Evolutionary conservation across 129 eudicot species (phyloP), one percentile per base, ranked within the genome.

Genomic region (Pseudognaphalium luteoalbum): DNA sequence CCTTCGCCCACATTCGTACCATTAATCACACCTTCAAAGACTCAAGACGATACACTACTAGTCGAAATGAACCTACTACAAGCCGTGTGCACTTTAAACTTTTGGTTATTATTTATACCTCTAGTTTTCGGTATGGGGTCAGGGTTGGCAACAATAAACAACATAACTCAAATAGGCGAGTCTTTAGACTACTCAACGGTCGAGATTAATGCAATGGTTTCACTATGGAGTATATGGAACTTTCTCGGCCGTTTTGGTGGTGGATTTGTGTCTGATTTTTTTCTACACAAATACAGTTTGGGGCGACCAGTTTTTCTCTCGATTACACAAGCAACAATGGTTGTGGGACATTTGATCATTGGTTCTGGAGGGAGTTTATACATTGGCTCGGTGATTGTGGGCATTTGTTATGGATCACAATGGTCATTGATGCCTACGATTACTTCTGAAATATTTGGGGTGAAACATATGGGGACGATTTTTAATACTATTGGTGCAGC

Each of bases 341-440:
- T 86, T 1, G 84, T 32, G 0, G 97, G 98, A 47, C 91, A 94
- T 73, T 22, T 91, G 22, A 79, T 89, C 29, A 86, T 94, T 1
- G 97, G 91, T 0, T 87, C 84, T 28, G 91, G 96, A 29, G 97
- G 98, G 33, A 94, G 86, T 76, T 74, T 94, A 39, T 94, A 87
- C 34, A 41, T 91, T 16, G 93, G 93, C 6, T 82, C 98, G 2
- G 79, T 94, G 7, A 78, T 94, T 6, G 93, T 91, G 3, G 97
- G 96, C 11, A 69, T 94, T 35, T 91, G 98, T 52, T 89, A 94
- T 29, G 97, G 98, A 25, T 83, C 96, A 25, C 96, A 87, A 20
- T 94, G 98, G 98, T 91, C 97, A 14, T 59, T 94, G 60, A 94
- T 91, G 97, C 97, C 98, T 19, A 91, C 96, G 5, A 87, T 94